These are phyloP conservation scores for Taiwanofungus camphoratus DNA, from an alignment of 1,284 basidiomycete species.

Conservation along the genomic window DNA sequence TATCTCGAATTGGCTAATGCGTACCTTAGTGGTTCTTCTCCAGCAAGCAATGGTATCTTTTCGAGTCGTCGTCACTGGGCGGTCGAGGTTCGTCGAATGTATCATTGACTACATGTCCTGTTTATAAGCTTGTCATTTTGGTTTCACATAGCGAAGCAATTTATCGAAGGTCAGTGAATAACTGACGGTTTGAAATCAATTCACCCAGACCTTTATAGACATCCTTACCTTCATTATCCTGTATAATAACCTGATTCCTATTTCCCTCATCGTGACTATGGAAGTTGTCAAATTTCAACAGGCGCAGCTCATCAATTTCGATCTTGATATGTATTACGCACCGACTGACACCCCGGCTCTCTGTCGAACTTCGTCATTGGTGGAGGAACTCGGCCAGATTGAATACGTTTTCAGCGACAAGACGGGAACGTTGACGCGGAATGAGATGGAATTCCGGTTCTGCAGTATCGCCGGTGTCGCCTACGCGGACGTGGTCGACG, in stretches of 20 bases:
- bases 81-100: constrained; percentile 49
- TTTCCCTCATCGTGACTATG: constrained; percentile 99
- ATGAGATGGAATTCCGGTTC: constrained; percentile 97
- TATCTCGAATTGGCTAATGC: not conserved
- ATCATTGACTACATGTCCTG: too few relatives aligned
- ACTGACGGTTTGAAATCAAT: constrained; percentile 8
- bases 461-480: constrained; percentile 86
- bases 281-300: constrained; percentile 99
- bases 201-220: constrained; percentile 41
- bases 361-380: constrained; percentile 94
- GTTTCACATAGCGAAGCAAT: constrained; percentile 54
- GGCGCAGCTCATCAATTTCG: constrained; percentile 94
- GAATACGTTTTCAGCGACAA: constrained; percentile 99
- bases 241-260: constrained; percentile 99
- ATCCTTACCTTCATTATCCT: constrained; percentile 98
- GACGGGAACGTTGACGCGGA: constrained; percentile 94
- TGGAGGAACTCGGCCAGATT: constrained; percentile 98
- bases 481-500: constrained; percentile 88
- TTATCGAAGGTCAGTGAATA: constrained; percentile 60
- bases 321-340: constrained; percentile 94
- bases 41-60: constrained; percentile 79
- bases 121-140: too few relatives aligned
- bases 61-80: constrained; percentile 48
- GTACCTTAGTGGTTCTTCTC: constrained; percentile 82
- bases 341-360: constrained; percentile 94